These are phyloP conservation scores for Aegilops longissima DNA, from an alignment of 176 grass and related monocot genomes.

Conservation along the genomic window DNA sequence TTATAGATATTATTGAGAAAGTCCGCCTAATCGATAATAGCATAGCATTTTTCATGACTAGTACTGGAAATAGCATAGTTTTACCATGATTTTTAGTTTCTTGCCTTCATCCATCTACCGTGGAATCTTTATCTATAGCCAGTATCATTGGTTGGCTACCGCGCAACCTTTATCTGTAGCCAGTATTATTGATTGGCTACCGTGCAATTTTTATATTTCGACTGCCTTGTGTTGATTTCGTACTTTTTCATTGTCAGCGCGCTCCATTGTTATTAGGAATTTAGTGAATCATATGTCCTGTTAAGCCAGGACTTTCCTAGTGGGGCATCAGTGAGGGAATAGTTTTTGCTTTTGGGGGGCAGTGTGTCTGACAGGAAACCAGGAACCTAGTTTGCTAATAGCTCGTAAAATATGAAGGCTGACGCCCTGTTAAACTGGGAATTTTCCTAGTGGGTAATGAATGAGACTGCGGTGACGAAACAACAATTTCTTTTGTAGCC, in stretches of 20 bases:
- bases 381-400: not conserved
- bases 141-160: not conserved
- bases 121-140: not conserved
- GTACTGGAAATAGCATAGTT: constrained; percentile 15
- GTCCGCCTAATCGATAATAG: not conserved
- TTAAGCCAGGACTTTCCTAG: not conserved
- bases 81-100: not conserved
- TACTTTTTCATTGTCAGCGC: not conserved
- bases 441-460: not conserved
- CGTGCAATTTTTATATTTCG: not conserved
- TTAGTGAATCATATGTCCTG: not conserved
- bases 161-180: not conserved
- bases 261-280: not conserved
- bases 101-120: constrained; percentile 10
- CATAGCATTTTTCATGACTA: not conserved
- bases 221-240: not conserved
- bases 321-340: not conserved
- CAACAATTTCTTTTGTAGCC: not conserved
- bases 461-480: not conserved
- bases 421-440: not conserved
- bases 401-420: not conserved
- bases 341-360: not conserved
- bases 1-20: not conserved
- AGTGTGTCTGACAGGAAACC: not conserved
- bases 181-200: not conserved